Evolutionary conservation across 1,284 basidiomycete species (phyloP).

Genomic region (Moesziomyces sp.): DNA sequence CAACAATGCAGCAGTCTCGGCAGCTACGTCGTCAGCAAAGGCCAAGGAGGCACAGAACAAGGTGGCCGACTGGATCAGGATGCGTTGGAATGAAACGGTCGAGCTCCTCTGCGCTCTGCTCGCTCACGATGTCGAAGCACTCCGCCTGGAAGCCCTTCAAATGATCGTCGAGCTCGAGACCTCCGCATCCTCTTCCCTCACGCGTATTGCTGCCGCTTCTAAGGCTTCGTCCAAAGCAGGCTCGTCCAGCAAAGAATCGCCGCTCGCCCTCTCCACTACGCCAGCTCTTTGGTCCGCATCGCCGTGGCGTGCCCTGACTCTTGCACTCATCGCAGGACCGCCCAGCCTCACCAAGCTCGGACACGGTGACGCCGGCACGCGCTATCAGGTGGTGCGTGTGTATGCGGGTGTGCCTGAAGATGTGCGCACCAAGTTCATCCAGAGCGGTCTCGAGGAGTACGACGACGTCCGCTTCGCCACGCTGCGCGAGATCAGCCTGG

Average conservation of each 20-base stretch:
- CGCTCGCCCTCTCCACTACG: background rate
- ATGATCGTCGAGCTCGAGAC: slow-evolving; percentile 46
- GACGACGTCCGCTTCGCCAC: slow-evolving; percentile 90
- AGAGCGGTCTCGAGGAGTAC: slow-evolving; percentile 69
- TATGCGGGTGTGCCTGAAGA: slow-evolving; percentile 46
- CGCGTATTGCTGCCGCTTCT: slow-evolving; percentile 15
- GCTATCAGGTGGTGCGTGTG: slow-evolving; percentile 25
- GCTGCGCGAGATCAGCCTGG: slow-evolving; percentile 77
- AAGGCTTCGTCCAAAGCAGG: slow-evolving; percentile 7
- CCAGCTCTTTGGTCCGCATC: slow-evolving; percentile 40
- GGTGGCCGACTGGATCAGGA: slow-evolving; percentile 57
- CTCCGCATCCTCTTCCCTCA: slow-evolving; percentile 31
- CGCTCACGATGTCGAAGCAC: slow-evolving; percentile 31
- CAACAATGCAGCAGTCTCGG: slow-evolving; percentile 6
- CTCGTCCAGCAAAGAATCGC: slow-evolving; percentile 12
- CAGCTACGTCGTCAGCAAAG: slow-evolving; percentile 1
- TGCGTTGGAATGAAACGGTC: slow-evolving; percentile 60
- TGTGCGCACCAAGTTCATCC: slow-evolving; percentile 50
- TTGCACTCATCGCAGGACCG: slow-evolving; percentile 48
- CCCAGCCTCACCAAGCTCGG: slow-evolving; percentile 34
- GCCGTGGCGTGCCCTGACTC: slow-evolving; percentile 48
- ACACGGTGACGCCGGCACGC: slow-evolving; percentile 29
- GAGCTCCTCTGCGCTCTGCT: slow-evolving; percentile 51
- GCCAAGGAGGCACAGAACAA: slow-evolving; percentile 31
- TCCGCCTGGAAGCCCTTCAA: slow-evolving; percentile 37